Conservation (phyloP, 1,284 basidiomycete genomes). For the Takashimella tepidaria region DNA sequence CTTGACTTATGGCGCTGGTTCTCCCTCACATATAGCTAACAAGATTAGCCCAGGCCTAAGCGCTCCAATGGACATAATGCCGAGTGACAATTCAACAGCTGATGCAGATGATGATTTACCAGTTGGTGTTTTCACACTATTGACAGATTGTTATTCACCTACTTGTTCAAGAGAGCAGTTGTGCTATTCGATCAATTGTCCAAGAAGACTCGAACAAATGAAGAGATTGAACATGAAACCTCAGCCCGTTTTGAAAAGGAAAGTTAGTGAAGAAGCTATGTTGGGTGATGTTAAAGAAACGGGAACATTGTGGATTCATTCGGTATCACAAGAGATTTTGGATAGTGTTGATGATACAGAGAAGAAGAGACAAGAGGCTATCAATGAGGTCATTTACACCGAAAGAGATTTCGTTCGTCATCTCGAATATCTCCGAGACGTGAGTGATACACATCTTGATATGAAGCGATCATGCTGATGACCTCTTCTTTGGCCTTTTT, state of each 20-base stretch:
- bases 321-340: constrained; percentile 88
- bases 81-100: constrained; percentile 14
- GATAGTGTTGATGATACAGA: constrained; percentile 88
- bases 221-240: constrained; percentile 82
- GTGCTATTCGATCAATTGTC: constrained; percentile 97
- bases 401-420: constrained; percentile 97
- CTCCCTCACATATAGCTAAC: neutral
- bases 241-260: constrained; percentile 70
- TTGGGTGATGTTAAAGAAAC: constrained; percentile 75
- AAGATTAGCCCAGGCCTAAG: constrained; percentile 1
- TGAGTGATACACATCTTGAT: constrained; percentile 48
- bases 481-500: constrained; percentile 3
- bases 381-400: constrained; percentile 98
- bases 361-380: constrained; percentile 95
- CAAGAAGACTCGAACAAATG: constrained; percentile 88
- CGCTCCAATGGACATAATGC: neutral
- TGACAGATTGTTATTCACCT: constrained; percentile 97
- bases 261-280: constrained; percentile 72
- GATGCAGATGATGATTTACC: constrained; percentile 61
- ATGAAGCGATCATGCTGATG: neutral
- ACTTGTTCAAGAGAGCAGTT: constrained; percentile 89
- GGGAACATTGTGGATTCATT: constrained; percentile 94
- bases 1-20: constrained; percentile 2
- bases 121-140: constrained; percentile 90
- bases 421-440: constrained; percentile 95